Evolutionary conservation across 2,329 filamentous ascomycete genomes (phyloP).

Genomic region (Hymenotorrendiella dingleyae): DNA sequence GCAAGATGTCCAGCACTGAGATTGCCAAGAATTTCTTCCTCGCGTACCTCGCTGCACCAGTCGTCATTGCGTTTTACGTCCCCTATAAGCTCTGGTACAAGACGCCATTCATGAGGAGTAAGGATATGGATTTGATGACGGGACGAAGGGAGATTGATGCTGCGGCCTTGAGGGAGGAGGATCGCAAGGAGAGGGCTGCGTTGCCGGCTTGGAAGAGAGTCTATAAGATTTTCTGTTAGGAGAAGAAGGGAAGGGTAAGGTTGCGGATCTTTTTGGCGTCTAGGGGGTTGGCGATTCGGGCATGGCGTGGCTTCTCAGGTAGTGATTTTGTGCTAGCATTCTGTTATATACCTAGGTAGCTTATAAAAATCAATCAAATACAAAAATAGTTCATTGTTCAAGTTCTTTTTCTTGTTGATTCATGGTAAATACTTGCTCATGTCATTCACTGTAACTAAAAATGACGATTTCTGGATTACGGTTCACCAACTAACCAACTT

Average conservation of each 20-base stretch:
- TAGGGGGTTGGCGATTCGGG: no score
- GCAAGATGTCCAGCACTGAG: conserved; percentile 16
- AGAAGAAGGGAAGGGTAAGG: neutral
- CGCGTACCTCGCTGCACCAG: conserved; percentile 45
- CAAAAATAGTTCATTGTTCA: no score
- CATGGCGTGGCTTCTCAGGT: no score
- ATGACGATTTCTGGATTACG: no score
- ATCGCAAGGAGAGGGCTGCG: conserved; percentile 61
- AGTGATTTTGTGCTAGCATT: no score
- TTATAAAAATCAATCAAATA: no score
- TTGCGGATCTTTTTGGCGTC: no score
- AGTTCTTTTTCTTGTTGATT: no score
- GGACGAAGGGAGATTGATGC: conserved; percentile 80
- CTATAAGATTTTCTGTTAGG: conserved; percentile 66
- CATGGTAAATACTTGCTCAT: no score
- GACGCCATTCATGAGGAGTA: conserved; percentile 58
- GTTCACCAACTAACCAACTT: no score
- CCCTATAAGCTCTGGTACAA: conserved; percentile 44
- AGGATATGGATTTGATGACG: conserved; percentile 79
- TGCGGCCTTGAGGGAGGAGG: conserved; percentile 68
- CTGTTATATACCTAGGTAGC: no score
- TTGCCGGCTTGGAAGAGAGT: conserved; percentile 72
- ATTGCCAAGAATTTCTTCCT: conserved; percentile 50
- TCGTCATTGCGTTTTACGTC: conserved; percentile 40
- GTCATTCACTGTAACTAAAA: no score